Percentiles rank a stretch among this genome's conserved stretches.
Conservation (phyloP, 2,329 filamentous ascomycete species). For the Bipolaris gigantea region DNA sequence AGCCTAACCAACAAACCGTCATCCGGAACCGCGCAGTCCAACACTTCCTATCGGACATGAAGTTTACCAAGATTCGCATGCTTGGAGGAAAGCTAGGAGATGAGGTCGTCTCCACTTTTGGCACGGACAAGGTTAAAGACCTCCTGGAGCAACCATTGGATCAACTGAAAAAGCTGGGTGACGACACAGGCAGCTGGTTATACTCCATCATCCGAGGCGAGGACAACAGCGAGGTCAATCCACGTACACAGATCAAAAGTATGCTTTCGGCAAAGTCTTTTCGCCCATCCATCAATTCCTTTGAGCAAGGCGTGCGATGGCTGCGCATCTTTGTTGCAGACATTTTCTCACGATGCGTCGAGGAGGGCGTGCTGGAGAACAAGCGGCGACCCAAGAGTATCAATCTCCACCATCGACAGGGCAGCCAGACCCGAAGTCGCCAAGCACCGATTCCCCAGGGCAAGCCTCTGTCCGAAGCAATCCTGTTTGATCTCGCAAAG, state of each 20-base stretch:
- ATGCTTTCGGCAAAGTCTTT: conserved; percentile 98
- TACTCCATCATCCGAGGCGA: conserved; percentile 83
- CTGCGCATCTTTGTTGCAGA: conserved; percentile 88
- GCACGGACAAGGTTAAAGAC: conserved; percentile 77
- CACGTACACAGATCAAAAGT: conserved; percentile 90
- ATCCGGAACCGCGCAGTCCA: conserved; percentile 81
- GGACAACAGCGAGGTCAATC: conserved; percentile 85
- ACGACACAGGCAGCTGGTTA: conserved; percentile 84
- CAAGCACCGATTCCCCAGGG: conserved; percentile 76
- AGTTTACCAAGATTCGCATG: conserved; percentile 92
- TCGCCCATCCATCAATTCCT: conserved; percentile 74
- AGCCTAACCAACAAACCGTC: conserved; percentile 93
- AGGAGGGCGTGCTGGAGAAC: conserved; percentile 87
- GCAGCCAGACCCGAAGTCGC: conserved; percentile 72
- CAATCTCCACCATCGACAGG: conserved; percentile 79
- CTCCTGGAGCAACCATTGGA: conserved; percentile 72
- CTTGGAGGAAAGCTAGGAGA: conserved; percentile 94
- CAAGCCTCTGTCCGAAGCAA: conserved; percentile 69
- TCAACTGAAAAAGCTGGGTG: conserved; percentile 75
- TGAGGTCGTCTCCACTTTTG: conserved; percentile 77
- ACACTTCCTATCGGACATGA: conserved; percentile 79
- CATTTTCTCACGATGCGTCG: conserved; percentile 84
- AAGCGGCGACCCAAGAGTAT: conserved; percentile 84
- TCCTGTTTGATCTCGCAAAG: conserved; percentile 75
- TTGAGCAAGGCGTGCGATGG: conserved; percentile 82